Evolutionary conservation across 2,329 filamentous ascomycete species (phyloP).

Genomic region (Penicillium sclerotiorum): DNA sequence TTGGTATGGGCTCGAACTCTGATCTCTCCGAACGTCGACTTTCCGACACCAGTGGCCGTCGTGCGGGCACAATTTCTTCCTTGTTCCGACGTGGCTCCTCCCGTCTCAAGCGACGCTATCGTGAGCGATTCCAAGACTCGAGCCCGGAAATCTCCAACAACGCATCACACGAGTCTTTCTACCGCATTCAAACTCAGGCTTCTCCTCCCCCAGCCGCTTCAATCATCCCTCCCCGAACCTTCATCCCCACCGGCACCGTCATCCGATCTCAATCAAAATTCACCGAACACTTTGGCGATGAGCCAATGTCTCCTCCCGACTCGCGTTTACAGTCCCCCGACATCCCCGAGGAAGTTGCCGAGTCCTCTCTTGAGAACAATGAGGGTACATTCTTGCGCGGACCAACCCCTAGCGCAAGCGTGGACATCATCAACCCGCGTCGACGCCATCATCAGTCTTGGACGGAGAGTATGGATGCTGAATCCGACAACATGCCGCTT

Average conservation of each 20-base stretch:
- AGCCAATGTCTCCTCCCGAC: slow-evolving; percentile 81
- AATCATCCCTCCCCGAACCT: slow-evolving; percentile 41
- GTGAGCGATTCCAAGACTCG: slow-evolving; percentile 50
- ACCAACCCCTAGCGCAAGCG: slow-evolving; percentile 27
- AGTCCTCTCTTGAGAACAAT: slow-evolving; percentile 25
- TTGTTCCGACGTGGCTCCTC: slow-evolving; percentile 71
- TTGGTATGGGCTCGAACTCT: slow-evolving; percentile 55
- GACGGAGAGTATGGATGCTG: slow-evolving; percentile 54
- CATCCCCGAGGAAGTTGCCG: slow-evolving; percentile 43
- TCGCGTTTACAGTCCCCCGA: slow-evolving; percentile 80
- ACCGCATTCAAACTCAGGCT: slow-evolving; percentile 55
- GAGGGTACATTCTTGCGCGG: slow-evolving; percentile 25
- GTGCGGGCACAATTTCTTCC: slow-evolving; percentile 63
- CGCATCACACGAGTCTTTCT: slow-evolving; percentile 85
- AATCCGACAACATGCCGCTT: slow-evolving; percentile 52
- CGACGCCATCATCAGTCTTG: slow-evolving; percentile 39
- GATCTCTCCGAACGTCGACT: slow-evolving; percentile 57
- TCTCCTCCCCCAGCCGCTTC: slow-evolving; percentile 45
- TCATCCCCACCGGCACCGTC: slow-evolving; percentile 60
- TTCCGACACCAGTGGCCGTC: slow-evolving; percentile 56
- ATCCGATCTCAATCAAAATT: slow-evolving; percentile 88
- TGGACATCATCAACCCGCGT: slow-evolving; percentile 33
- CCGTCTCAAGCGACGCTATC: slow-evolving; percentile 59
- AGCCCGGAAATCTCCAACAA: slow-evolving; percentile 90
- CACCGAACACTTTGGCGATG: slow-evolving; percentile 85